Percentiles rank a stretch among this genome's conserved stretches.
Evolutionary conservation across 768 basidiomycete species (phyloP).

Genomic region (Trametes coccinea): DNA sequence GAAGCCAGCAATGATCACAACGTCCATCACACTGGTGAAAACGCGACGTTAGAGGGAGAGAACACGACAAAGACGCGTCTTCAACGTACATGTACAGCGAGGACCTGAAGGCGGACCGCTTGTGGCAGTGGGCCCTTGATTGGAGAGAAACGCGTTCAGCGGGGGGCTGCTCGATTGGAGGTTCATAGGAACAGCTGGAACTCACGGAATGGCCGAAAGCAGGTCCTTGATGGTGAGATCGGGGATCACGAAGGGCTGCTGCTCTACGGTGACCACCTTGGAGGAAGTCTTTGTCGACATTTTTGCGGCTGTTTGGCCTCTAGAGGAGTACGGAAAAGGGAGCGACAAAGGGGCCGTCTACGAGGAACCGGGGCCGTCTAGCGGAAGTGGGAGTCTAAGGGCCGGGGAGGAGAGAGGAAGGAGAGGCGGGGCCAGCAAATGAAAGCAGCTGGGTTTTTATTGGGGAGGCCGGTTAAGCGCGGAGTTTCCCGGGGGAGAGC

Average conservation of each 20-base stretch:
- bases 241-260: slow-evolving; percentile 68
- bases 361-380: slow-evolving; percentile 17
- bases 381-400: slow-evolving; percentile 4
- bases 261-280: slow-evolving; percentile 43
- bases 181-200: slow-evolving; percentile 16
- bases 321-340: slow-evolving; percentile 4
- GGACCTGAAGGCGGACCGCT: slow-evolving; percentile 84
- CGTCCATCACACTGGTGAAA: slow-evolving; percentile 66
- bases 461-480: slow-evolving; percentile 17
- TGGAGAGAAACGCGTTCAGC: neutral
- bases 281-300: slow-evolving; percentile 22
- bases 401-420: slow-evolving; percentile 11
- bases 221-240: slow-evolving; percentile 88
- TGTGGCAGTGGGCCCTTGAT: slow-evolving; percentile 77
- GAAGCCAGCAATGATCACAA: slow-evolving; percentile 62
- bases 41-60: slow-evolving; percentile 13
- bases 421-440: slow-evolving; percentile 19
- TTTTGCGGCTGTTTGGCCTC: neutral
- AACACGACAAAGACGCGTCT: slow-evolving; percentile 1
- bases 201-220: slow-evolving; percentile 80
- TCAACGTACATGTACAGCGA: slow-evolving; percentile 70
- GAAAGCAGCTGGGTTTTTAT: slow-evolving; percentile 14
- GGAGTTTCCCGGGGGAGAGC: slow-evolving; percentile 14
- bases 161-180: neutral
- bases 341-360: slow-evolving; percentile 6